Evolutionary conservation across 2,329 filamentous ascomycete genomes (phyloP).

Genomic region (Pseudogymnoascus sp.): DNA sequence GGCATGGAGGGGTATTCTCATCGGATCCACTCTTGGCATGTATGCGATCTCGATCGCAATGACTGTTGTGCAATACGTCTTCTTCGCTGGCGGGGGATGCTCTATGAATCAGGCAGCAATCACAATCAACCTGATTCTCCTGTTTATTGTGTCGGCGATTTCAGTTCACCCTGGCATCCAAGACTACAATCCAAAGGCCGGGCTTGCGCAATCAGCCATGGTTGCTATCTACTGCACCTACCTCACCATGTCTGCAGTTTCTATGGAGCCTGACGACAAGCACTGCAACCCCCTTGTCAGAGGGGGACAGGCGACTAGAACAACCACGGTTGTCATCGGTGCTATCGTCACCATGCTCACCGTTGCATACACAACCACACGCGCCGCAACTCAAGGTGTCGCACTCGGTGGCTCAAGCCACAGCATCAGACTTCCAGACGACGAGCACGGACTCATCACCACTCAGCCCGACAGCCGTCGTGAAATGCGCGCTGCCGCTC

Average conservation of each 20-base stretch:
- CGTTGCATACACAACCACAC: slow-evolving; percentile 93
- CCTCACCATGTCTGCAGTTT: slow-evolving; percentile 94
- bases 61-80: slow-evolving; percentile 95
- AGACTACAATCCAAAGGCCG: slow-evolving; percentile 85
- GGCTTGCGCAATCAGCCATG: slow-evolving; percentile 94
- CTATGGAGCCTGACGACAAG: slow-evolving; percentile 94
- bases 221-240: slow-evolving; percentile 98
- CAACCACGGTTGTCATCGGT: slow-evolving; percentile 83
- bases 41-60: slow-evolving; percentile 84
- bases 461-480: slow-evolving; percentile 72
- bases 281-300: slow-evolving; percentile 87
- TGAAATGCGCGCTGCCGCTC: slow-evolving; percentile 87
- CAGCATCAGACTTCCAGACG: slow-evolving; percentile 56
- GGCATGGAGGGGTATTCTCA: slow-evolving; percentile 77
- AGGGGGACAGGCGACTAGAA: slow-evolving; percentile 75
- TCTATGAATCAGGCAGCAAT: slow-evolving; percentile 96
- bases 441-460: slow-evolving; percentile 83
- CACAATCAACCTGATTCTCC: slow-evolving; percentile 82
- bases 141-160: slow-evolving; percentile 71
- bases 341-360: slow-evolving; percentile 95
- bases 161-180: slow-evolving; percentile 89
- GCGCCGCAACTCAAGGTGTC: slow-evolving; percentile 84
- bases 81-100: slow-evolving; percentile 77
- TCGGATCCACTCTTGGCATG: slow-evolving; percentile 91
- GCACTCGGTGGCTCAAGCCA: slow-evolving; percentile 59